phyloP scores from a whole-genome alignment of 345 rosid genomes.

The Lenwebbia sp. region DNA sequence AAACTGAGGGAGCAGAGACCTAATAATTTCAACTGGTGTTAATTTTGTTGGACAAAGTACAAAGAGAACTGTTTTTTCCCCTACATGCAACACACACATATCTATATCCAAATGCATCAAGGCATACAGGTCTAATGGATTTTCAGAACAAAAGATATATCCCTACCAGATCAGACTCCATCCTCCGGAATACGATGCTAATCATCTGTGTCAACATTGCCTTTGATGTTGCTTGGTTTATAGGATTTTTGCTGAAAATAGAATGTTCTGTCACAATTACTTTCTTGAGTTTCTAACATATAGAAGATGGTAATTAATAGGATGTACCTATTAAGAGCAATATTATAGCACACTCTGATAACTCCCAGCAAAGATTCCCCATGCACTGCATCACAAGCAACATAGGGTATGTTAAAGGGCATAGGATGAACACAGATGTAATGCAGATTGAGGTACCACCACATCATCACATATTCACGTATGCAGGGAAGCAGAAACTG shows the following conservation, averaged over 20 bases:
- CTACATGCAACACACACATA: slow-evolving; percentile 1
- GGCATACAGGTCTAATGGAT: neutral
- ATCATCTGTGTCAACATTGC: slow-evolving; percentile 99
- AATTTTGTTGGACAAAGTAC: neutral
- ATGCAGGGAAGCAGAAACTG: neutral
- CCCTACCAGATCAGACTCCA: slow-evolving; percentile 80
- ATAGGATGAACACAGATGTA: neutral
- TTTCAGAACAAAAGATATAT: neutral
- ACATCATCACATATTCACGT: neutral
- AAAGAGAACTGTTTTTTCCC: neutral
- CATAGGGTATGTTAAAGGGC: neutral
- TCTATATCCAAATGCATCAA: neutral
- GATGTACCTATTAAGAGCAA: slow-evolving; percentile 86
- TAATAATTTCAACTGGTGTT: slow-evolving; percentile 3
- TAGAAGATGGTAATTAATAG: neutral
- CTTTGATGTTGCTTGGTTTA: slow-evolving; percentile 96
- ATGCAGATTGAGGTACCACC: neutral
- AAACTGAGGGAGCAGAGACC: slow-evolving; percentile 45
- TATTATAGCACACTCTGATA: slow-evolving; percentile 90
- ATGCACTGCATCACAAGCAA: slow-evolving; percentile 49
- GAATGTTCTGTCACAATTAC: slow-evolving; percentile 19
- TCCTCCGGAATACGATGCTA: slow-evolving; percentile 86
- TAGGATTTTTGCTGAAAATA: slow-evolving; percentile 85
- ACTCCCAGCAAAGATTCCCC: slow-evolving; percentile 97
- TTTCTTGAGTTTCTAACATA: neutral